Percentiles rank a stretch among this genome's conserved stretches.
These are phyloP conservation scores for Dendrobium huoshanense DNA, from an alignment of 106 monocot species.

Conservation along the genomic window DNA sequence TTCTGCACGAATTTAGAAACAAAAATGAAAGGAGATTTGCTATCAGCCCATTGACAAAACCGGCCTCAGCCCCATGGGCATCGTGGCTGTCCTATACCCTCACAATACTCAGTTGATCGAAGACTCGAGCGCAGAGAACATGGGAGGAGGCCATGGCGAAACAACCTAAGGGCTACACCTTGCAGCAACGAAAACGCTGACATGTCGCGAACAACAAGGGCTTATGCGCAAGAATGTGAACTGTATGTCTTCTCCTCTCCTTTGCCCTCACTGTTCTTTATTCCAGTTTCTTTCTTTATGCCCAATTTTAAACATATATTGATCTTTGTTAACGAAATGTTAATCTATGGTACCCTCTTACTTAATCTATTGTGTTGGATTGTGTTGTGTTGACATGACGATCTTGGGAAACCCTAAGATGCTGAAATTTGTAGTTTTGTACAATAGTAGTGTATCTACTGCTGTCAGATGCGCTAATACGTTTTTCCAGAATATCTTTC, in stretches of 20 bases:
- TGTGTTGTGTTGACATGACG: background rate
- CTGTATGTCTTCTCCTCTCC: background rate
- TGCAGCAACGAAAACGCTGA: slow-evolving; percentile 34
- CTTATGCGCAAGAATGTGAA: slow-evolving; percentile 50
- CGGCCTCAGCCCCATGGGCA: too few relatives aligned
- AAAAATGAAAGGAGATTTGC: too few relatives aligned
- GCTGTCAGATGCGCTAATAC: background rate
- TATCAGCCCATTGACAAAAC: too few relatives aligned
- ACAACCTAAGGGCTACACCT: slow-evolving; percentile 28
- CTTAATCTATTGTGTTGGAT: background rate
- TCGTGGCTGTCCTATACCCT: too few relatives aligned
- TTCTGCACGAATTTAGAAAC: too few relatives aligned
- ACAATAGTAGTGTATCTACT: background rate
- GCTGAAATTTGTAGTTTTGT: background rate
- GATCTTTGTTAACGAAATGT: background rate
- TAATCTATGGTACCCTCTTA: background rate
- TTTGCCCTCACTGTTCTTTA: background rate
- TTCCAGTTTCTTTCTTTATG: background rate
- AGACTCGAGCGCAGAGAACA: background rate
- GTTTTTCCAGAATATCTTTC: background rate
- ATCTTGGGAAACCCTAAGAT: background rate
- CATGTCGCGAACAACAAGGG: slow-evolving; percentile 42
- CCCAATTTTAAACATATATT: background rate
- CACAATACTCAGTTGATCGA: too few relatives aligned
- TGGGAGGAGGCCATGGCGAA: slow-evolving; percentile 9